Base-by-base conservation (phyloP, 768 basidiomycete genomes). In the Kwoniella bestiolae region DNA sequence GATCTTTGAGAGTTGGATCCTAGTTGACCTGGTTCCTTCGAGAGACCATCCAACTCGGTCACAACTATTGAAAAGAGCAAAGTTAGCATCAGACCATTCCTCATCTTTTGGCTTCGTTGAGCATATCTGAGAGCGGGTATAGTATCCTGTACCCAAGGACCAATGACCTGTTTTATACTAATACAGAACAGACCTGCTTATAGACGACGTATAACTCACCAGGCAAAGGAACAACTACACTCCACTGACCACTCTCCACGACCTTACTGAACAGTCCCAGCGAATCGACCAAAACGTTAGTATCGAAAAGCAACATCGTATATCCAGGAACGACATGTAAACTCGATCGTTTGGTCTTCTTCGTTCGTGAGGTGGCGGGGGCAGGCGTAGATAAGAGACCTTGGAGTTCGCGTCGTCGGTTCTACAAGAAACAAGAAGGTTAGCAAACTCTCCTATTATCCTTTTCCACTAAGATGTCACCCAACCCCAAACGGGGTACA, bases 1-100 rank as follows among this genome's bases (percentile, higher is more conserved):
- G 94, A 91, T 11, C 84, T 83, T 38, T 84, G 83, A 0, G 96
- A 94, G 0, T 91, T 87, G 50, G 87, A 85, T 44, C 89, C 91
- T 25, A 97, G 88, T 0, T 86, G 80, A 0, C 86, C 81, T 2
- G 83, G 65, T 69, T 90, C 89, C 0, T 86, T 84, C 7, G 81
- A 73, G 25, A 98, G 87, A n/a, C 94, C 93, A 70, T 99, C 95
- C 7, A 99, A 88, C 73, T 99, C 96, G 85, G 94, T 97, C 76
- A 98, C 86, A 67, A 96, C 95, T 71, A 62, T 32, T 3, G 23
- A 11, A 28, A 38, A 14, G 11, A 7, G 7, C 18, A 7, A 23
- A 35, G 6, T 53, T 26, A 65, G 56, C 45, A 31, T 28, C n/a
- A 8, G 12, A 14, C 11, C 35, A 12, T 38, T 21, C 12, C 16